Conservation (phyloP, 2,329 filamentous ascomycete genomes). For the Fusarium sp. region DNA sequence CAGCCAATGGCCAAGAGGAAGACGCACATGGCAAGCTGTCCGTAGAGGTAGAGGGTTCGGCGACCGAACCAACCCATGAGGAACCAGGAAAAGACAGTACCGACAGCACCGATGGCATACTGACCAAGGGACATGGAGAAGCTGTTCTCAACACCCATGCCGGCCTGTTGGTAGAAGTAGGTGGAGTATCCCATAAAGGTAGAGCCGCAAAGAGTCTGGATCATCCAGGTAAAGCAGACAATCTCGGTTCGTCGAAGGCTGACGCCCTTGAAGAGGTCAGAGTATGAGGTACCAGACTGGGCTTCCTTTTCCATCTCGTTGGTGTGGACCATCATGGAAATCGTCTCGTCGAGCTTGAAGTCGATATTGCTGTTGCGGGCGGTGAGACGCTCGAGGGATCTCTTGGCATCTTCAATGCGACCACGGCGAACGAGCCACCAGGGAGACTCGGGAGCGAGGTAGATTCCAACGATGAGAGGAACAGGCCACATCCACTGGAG, state of each 20-base stretch:
- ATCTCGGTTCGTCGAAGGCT: constrained; percentile 58
- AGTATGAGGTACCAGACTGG: constrained; percentile 52
- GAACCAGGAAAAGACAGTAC: constrained; percentile 57
- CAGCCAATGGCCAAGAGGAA: constrained; percentile 55
- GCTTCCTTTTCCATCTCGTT: constrained; percentile 56
- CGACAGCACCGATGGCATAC: constrained; percentile 54
- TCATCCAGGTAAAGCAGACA: constrained; percentile 54
- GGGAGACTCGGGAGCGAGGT: constrained; percentile 58
- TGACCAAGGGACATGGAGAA: constrained; percentile 53
- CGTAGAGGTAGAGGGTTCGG: constrained; percentile 54
- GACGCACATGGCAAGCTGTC: constrained; percentile 57
- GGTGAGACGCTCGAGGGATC: constrained; percentile 51
- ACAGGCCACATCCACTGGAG: constrained; percentile 60
- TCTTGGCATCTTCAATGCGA: constrained; percentile 50
- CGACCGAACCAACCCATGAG: constrained; percentile 55
- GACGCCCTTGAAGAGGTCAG: constrained; percentile 57
- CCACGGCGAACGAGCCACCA: constrained; percentile 58
- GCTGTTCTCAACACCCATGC: constrained; percentile 49
- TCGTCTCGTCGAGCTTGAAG: constrained; percentile 52
- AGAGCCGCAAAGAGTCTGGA: constrained; percentile 51
- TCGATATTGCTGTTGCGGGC: constrained; percentile 45
- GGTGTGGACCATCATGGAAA: constrained; percentile 63
- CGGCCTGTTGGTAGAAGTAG: constrained; percentile 56
- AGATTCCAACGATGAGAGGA: constrained; percentile 52
- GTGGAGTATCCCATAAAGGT: constrained; percentile 67